phyloP scores from a whole-genome alignment of 371 early-diverging fungal species.

The Mortierella sp. region DNA sequence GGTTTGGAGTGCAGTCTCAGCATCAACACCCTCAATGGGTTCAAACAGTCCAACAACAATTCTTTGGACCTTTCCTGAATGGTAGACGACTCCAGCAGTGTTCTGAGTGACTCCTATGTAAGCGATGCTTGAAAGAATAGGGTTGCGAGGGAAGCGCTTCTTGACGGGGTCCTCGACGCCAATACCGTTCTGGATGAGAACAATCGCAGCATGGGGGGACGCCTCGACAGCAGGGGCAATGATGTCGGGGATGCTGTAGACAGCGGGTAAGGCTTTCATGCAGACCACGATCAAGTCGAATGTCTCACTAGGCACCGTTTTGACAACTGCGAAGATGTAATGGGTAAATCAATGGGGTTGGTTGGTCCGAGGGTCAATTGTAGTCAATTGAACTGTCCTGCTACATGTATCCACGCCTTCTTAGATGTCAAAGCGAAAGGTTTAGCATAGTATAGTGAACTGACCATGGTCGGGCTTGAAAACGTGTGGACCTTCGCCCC shows the following conservation, averaged over 20 bases:
- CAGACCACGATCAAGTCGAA: slow-evolving; percentile 85
- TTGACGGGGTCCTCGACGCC: slow-evolving; percentile 82
- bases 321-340: slow-evolving; percentile 58
- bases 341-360: neutral
- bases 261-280: slow-evolving; percentile 82
- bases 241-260: slow-evolving; percentile 72
- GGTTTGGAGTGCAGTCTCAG: slow-evolving; percentile 5
- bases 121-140: slow-evolving; percentile 80
- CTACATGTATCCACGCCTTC: neutral
- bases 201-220: slow-evolving; percentile 71
- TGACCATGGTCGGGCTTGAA: slow-evolving; percentile 76
- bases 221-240: slow-evolving; percentile 74
- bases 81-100: slow-evolving; percentile 70
- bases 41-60: slow-evolving; percentile 62
- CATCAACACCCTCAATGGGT: slow-evolving; percentile 42
- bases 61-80: slow-evolving; percentile 51
- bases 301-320: slow-evolving; percentile 65
- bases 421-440: neutral
- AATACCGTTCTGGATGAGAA: slow-evolving; percentile 91
- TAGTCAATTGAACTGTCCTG: neutral
- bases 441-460: neutral
- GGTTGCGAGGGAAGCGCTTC: slow-evolving; percentile 75
- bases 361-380: neutral
- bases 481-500: slow-evolving; percentile 66
- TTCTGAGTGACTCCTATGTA: slow-evolving; percentile 82